Conservation (phyloP, 495 filamentous ascomycete species). For the Trichoderma gamsii region DNA sequence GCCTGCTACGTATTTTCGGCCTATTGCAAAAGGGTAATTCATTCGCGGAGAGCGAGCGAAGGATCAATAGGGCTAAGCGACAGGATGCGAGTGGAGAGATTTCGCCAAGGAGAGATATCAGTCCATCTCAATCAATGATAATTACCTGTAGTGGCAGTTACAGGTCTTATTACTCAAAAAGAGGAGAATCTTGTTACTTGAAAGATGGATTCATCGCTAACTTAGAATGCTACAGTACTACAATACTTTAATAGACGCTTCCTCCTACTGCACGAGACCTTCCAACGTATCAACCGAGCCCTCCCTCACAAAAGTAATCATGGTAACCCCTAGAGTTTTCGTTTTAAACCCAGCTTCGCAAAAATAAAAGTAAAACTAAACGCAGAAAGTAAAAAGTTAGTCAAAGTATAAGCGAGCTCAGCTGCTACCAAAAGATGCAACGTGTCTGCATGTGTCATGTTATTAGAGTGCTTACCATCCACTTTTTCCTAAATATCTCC, state of each 20-base stretch:
- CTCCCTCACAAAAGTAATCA: constrained; percentile 59
- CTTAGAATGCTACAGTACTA: not conserved
- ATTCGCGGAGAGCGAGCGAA: too few species aligned
- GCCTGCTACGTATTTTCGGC: too few species aligned
- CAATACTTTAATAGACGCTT: not conserved
- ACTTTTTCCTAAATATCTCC: constrained; percentile 61
- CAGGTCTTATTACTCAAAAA: not conserved
- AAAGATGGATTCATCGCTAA: not conserved
- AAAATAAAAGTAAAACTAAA: constrained; percentile 65
- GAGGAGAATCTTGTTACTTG: not conserved
- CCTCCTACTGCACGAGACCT: constrained; percentile 23
- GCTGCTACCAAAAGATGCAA: not conserved
- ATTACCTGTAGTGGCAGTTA: too few species aligned
- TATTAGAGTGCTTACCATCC: constrained; percentile 44
- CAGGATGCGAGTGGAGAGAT: too few species aligned
- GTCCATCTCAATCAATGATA: not conserved
- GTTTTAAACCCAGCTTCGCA: constrained; percentile 66
- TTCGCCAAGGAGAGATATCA: too few species aligned
- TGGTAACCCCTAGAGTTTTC: constrained; percentile 64
- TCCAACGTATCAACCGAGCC: constrained; percentile 62
- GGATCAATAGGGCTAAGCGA: too few species aligned
- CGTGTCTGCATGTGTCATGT: not conserved
- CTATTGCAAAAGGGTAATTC: too few species aligned
- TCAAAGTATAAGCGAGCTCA: not conserved
- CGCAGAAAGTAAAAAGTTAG: not conserved